These are phyloP conservation scores for Boletus subparvulus DNA, from an alignment of 768 basidiomycete genomes.

Conservation along the genomic window DNA sequence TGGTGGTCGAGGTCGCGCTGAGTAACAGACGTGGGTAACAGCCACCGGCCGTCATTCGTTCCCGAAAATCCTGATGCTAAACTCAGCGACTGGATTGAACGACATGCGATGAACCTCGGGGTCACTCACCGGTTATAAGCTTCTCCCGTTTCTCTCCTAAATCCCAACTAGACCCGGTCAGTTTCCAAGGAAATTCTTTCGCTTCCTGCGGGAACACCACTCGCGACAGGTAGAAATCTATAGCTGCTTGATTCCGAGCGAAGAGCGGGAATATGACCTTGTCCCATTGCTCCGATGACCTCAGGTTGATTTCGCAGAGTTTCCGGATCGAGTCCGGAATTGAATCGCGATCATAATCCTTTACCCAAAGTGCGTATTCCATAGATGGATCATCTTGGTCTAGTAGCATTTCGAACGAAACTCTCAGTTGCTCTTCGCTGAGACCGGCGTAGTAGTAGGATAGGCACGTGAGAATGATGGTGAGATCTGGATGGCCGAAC, in stretches of 20 bases:
- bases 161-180: conserved; percentile 36
- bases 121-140: conserved; percentile 6
- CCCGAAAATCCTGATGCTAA: conserved; percentile 37
- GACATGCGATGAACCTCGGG: not conserved
- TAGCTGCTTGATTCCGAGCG: not conserved
- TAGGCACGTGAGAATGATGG: conserved; percentile 31
- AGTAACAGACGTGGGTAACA: conserved; percentile 33
- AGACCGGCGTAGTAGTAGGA: conserved; percentile 32
- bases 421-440: not conserved
- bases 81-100: not conserved
- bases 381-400: not conserved
- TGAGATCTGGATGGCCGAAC: conserved; percentile 38
- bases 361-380: not conserved
- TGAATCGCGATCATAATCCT: not conserved
- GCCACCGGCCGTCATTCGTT: conserved; percentile 38
- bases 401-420: not conserved
- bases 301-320: not conserved
- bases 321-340: not conserved
- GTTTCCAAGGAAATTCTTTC: conserved; percentile 31
- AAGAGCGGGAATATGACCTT: not conserved
- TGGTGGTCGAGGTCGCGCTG: conserved; percentile 28
- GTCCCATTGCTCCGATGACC: conserved; percentile 10
- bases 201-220: conserved; percentile 37
- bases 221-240: conserved; percentile 22
- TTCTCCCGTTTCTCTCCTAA: conserved; percentile 25